Conservation (phyloP, 495 filamentous ascomycete genomes). For the Penicillium soppii region DNA sequence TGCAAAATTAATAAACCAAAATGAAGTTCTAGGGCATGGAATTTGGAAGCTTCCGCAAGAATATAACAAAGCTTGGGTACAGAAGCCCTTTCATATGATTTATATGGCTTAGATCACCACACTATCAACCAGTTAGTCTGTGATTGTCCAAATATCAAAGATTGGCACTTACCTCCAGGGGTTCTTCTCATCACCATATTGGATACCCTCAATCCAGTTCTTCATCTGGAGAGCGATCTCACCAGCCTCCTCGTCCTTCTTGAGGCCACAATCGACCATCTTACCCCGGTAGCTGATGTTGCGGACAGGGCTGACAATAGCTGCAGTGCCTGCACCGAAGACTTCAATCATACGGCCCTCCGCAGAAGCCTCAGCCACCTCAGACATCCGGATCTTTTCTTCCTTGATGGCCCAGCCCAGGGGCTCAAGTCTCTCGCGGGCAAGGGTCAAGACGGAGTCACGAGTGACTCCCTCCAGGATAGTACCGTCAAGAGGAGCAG, state of each 20-base stretch:
- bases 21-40: neutral
- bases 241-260: conserved; percentile 78
- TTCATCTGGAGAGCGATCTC: conserved; percentile 83
- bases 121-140: conserved; percentile 23
- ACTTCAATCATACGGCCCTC: conserved; percentile 89
- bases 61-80: conserved; percentile 1
- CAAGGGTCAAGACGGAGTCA: conserved; percentile 81
- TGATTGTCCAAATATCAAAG: neutral
- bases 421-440: conserved; percentile 75
- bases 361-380: conserved; percentile 72
- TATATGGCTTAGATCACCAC: conserved; percentile 24
- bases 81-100: neutral
- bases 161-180: conserved; percentile 64
- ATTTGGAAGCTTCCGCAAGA: conserved; percentile 1
- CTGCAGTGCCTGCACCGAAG: conserved; percentile 92
- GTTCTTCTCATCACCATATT: conserved; percentile 91
- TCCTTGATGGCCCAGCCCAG: conserved; percentile 87
- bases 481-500: conserved; percentile 93
- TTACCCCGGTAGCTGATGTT: conserved; percentile 81
- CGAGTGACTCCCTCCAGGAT: conserved; percentile 93
- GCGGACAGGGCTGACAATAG: conserved; percentile 69
- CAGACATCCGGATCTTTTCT: conserved; percentile 84
- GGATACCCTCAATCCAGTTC: conserved; percentile 91
- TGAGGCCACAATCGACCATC: conserved; percentile 74
- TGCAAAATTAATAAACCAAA: neutral